Evolutionary conservation across 768 basidiomycete species (phyloP).

Genomic region (Bullera alba): DNA sequence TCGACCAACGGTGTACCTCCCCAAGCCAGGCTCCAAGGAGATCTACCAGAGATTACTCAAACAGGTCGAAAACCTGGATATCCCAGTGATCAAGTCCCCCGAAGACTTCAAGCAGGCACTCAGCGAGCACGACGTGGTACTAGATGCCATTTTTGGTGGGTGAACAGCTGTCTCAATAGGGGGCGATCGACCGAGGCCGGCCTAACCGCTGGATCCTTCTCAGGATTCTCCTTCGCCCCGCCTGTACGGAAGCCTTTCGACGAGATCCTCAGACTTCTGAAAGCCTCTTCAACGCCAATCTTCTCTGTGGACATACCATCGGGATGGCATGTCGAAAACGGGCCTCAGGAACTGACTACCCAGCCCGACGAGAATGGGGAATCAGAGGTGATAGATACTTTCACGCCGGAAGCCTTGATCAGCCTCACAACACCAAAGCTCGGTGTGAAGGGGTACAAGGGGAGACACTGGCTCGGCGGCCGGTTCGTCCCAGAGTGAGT

Average conservation of each 20-base stretch:
- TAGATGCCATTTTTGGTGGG: constrained; percentile 85
- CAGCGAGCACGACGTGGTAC: constrained; percentile 59
- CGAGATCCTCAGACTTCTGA: constrained; percentile 60
- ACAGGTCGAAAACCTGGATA: constrained; percentile 84
- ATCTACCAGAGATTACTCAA: constrained; percentile 80
- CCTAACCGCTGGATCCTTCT: background rate
- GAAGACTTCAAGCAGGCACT: constrained; percentile 46
- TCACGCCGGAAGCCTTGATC: constrained; percentile 72
- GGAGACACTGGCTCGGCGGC: constrained; percentile 87
- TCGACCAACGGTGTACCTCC: constrained; percentile 80
- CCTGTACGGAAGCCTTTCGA: constrained; percentile 87
- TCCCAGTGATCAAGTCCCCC: constrained; percentile 60
- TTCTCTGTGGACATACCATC: constrained; percentile 94
- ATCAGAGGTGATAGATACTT: constrained; percentile 46
- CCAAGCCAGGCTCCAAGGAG: constrained; percentile 92
- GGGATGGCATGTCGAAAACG: constrained; percentile 89
- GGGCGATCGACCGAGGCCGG: too few relatives aligned
- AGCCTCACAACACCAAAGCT: constrained; percentile 92
- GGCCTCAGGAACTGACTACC: constrained; percentile 47
- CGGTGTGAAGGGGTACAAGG: constrained; percentile 68
- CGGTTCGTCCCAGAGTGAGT: constrained; percentile 82
- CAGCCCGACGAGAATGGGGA: constrained; percentile 39
- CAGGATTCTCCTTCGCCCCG: constrained; percentile 84
- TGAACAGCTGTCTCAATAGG: too few relatives aligned
- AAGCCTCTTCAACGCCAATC: constrained; percentile 64